These are phyloP conservation scores for Xylaria sp. DNA, from an alignment of 2,329 filamentous ascomycete species.

Conservation along the genomic window DNA sequence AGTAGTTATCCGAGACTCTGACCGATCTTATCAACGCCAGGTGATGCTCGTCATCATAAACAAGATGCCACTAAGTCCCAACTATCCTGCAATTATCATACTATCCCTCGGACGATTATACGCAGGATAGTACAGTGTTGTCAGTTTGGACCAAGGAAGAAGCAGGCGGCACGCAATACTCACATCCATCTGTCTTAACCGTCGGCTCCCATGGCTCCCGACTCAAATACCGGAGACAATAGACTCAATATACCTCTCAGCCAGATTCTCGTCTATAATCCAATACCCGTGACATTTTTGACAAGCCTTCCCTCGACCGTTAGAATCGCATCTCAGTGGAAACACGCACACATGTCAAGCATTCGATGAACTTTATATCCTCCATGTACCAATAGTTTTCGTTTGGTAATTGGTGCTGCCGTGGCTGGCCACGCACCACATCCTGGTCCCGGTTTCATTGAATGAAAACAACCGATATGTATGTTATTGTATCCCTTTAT, in stretches of 20 bases:
- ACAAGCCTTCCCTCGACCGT: conserved; percentile 35
- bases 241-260: conserved; percentile 34
- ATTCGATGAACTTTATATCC: conserved; percentile 24
- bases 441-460: conserved; percentile 21
- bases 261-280: conserved; percentile 33
- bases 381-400: conserved; percentile 13
- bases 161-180: conserved; percentile 23
- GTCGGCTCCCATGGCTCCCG: conserved; percentile 12
- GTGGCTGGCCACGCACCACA: conserved; percentile 32
- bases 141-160: conserved; percentile 17
- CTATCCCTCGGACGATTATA: conserved; percentile 19
- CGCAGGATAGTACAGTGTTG: conserved; percentile 17
- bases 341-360: conserved; percentile 35
- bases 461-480: conserved; percentile 30
- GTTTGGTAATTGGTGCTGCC: conserved; percentile 21
- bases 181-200: conserved; percentile 26
- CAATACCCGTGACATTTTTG: conserved; percentile 41
- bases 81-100: conserved; percentile 16
- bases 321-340: conserved; percentile 37
- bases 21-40: conserved; percentile 28
- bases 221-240: conserved; percentile 19
- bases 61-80: conserved; percentile 6
- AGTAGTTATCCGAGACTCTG: conserved; percentile 23
- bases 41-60: conserved; percentile 21
- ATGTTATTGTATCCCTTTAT: conserved; percentile 38